Base-by-base conservation (phyloP, 257 asterid species). In the Datura wrightii region DNA sequence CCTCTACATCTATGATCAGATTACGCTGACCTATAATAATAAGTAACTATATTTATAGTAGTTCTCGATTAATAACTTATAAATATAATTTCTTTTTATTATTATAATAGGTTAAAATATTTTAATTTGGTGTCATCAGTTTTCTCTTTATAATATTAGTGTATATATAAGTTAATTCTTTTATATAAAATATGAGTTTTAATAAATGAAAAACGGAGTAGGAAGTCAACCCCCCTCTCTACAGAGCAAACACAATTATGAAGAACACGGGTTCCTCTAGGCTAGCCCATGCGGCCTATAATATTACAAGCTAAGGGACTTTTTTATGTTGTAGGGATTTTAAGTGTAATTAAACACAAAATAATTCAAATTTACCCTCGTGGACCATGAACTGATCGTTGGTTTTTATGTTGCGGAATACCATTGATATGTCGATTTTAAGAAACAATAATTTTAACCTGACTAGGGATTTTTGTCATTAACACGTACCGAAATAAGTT, bases 351-450 rank as follows among this genome's bases (percentile, higher is more conserved):
- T 78, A 78, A 52, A 34, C 31, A 14, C 63, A 78, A 52, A 52
- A 78, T 78, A 78, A 78, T 52, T 50, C 8, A 14, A 78, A 50
- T 13, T 31, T 63, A 52, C 63, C 63, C 82, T 52, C 31, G 63
- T 4, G 82, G 46, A 76, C 63, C 46, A 14, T 76, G 1, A 50
- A 76, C 5, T 78, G 8, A 78, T 31, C 82, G 63, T 78, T 52
- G 18, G 2, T 36, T 78, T 52, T 31, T 8, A 18, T 4, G 31
- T 24, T 11, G 46, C 14, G 7, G 31, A 76, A 48, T 2, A 5
- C 50, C 24, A 24, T 50, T n/a, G n/a, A 10, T 50, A 24, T 76
- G 62, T 7, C 14, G 8, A 78, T 31, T 78, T 31, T 52, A 18
- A 70, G 54, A 42, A 8, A 69, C 52, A 69, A 18, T 69, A 39